Base-by-base conservation (phyloP, 805 yeast genomes). In the Yarrowia sp. region DNA sequence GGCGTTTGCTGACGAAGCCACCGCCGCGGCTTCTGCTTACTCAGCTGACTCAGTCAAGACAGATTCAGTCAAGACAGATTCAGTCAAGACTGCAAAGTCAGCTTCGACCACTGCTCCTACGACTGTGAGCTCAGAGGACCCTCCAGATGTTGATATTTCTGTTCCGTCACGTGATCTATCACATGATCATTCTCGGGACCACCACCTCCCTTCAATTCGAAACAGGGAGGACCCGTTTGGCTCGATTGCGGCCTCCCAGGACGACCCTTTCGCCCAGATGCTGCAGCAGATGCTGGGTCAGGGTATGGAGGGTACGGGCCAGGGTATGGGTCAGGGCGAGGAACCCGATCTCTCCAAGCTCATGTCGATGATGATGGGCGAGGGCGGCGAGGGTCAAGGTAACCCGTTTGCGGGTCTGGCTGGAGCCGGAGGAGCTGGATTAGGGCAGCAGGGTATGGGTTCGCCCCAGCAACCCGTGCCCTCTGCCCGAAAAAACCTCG, bases 331-430 rank as follows among this genome's bases (percentile, higher is more conserved):
- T 13, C 32, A 12, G 53, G 36, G 12, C n/a, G 58, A 31, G 2
- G 42, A 51, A 18, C 58, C 58, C 0, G 58, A 51, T 12, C 58
- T 51, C 10, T 51, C 58, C 9, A 32, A 51, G 9, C 42, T 51
- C 58, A 51, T 51, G 58, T 33, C 58, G 2, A 51, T 51, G 58
- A 51, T 51, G 58, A 51, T 51, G 58, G 58, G 42, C 7, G 58
- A 33, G 14, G 58, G 55, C 19, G 35, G n/a, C n/a, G n/a, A n/a
- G n/a, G n/a, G n/a, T n/a, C n/a, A n/a, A n/a, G n/a, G n/a, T n/a
- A n/a, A n/a, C n/a, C n/a, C n/a, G n/a, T n/a, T n/a, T n/a, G n/a
- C n/a, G n/a, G n/a, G n/a, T n/a, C n/a, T n/a, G n/a, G n/a, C n/a
- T n/a, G 29, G 29, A 27, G 12, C 29, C 10, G 29, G 56, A 22